phyloP scores from a whole-genome alignment of 2,329 filamentous ascomycete species.

The Aspergillus flavus region DNA sequence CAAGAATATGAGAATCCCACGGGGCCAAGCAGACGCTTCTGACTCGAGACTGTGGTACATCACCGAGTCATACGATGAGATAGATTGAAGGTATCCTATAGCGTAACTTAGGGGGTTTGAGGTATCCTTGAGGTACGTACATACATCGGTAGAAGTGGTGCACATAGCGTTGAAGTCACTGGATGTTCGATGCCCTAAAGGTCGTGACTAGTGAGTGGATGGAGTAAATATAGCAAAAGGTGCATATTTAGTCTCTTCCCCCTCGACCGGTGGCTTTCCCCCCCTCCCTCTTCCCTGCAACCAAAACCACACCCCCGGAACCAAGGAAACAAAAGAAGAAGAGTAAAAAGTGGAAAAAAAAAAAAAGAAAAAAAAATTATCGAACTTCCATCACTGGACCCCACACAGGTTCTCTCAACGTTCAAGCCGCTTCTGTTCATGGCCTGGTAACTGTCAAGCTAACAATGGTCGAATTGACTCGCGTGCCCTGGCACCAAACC shows the following conservation, averaged over 20 bases:
- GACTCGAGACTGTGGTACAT: not conserved
- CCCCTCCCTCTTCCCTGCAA: slow-evolving; percentile 29
- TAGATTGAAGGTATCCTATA: not conserved
- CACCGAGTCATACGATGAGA: not conserved
- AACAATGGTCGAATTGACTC: slow-evolving; percentile 16
- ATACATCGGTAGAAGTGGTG: not conserved
- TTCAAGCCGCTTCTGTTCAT: slow-evolving; percentile 1
- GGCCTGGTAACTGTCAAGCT: slow-evolving; percentile 6
- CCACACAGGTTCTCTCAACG: slow-evolving; percentile 8
- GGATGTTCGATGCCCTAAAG: slow-evolving; percentile 1
- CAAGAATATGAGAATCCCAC: not conserved
- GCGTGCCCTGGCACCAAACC: not conserved
- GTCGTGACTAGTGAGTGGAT: not conserved
- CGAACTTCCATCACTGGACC: slow-evolving; percentile 15
- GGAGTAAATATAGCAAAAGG: slow-evolving; percentile 34
- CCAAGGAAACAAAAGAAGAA: not conserved
- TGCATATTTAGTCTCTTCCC: slow-evolving; percentile 13
- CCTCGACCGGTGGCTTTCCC: slow-evolving; percentile 13
- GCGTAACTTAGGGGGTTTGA: not conserved
- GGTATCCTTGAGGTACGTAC: not conserved
- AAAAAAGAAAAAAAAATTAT: not conserved
- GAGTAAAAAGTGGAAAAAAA: not conserved
- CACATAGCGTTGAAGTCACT: not conserved
- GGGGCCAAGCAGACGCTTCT: not conserved
- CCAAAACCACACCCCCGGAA: slow-evolving; percentile 36